Conservation (phyloP, 306 rosid genomes). For the Cicer yamashitae region DNA sequence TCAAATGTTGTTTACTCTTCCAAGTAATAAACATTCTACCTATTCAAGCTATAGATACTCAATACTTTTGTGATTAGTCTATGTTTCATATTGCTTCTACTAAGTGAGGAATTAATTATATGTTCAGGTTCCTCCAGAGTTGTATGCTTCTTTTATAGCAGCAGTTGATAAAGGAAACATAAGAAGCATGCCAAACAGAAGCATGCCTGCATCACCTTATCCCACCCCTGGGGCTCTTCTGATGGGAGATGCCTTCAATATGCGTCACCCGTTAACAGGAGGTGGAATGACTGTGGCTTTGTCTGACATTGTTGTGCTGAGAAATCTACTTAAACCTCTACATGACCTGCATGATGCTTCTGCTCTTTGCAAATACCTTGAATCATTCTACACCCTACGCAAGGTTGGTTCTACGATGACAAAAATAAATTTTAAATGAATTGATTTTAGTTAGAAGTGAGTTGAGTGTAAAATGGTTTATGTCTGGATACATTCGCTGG, state of each 20-base stretch:
- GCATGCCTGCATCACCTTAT: slow-evolving; percentile 79
- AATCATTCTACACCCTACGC: slow-evolving; percentile 63
- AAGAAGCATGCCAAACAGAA: slow-evolving; percentile 78
- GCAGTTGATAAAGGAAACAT: slow-evolving; percentile 78
- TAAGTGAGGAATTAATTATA: slow-evolving; percentile 5
- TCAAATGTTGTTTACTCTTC: neutral
- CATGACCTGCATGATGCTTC: slow-evolving; percentile 56
- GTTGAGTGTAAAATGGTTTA: too few species aligned
- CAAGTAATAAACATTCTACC: slow-evolving; percentile 6
- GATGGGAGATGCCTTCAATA: slow-evolving; percentile 92
- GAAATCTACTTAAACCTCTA: slow-evolving; percentile 61
- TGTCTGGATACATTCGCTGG: too few species aligned
- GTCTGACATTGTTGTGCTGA: slow-evolving; percentile 67
- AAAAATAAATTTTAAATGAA: too few species aligned
- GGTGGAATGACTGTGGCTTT: slow-evolving; percentile 95
- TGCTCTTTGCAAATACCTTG: slow-evolving; percentile 60
- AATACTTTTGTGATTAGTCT: neutral
- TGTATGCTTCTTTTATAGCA: slow-evolving; percentile 61
- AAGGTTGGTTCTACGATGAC: slow-evolving; percentile 40
- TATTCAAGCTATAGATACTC: neutral
- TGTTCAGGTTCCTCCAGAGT: slow-evolving; percentile 73
- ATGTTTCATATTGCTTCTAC: slow-evolving; percentile 8
- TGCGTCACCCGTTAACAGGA: slow-evolving; percentile 94
- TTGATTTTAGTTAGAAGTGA: too few species aligned
- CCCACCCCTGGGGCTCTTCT: slow-evolving; percentile 82